Percentiles rank a stretch among this genome's conserved stretches.
These are phyloP conservation scores for Forsythia suspensa DNA, from an alignment of 257 asterid species.

Conservation along the genomic window DNA sequence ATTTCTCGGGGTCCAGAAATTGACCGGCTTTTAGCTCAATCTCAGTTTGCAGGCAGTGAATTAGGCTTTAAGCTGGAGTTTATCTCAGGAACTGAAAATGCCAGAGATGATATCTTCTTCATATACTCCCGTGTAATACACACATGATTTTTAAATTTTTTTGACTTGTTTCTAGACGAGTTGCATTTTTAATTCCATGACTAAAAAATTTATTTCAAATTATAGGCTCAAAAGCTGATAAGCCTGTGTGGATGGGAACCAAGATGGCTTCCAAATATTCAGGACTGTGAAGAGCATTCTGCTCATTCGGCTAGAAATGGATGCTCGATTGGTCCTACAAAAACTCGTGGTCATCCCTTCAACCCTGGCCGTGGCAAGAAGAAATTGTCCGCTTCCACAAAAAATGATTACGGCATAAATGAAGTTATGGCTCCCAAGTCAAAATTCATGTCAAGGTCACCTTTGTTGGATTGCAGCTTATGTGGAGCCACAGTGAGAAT, in stretches of 20 bases:
- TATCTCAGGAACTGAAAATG: conserved; percentile 55
- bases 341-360: conserved; percentile 59
- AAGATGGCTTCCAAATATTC: conserved; percentile 98
- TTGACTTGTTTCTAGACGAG: conserved; percentile 1
- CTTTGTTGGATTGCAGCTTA: conserved; percentile 92
- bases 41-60: conserved; percentile 69
- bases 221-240: conserved; percentile 91
- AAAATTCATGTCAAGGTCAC: conserved; percentile 76
- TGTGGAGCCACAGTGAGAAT: conserved; percentile 97
- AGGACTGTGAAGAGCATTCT: conserved; percentile 98
- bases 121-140: conserved; percentile 77
- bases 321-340: conserved; percentile 77
- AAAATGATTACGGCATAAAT: conserved; percentile 42
- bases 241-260: conserved; percentile 99
- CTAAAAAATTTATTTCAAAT: conserved; percentile 14
- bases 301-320: conserved; percentile 97
- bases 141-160: conserved; percentile 15
- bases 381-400: conserved; percentile 66
- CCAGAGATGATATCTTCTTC: conserved; percentile 67
- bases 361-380: conserved; percentile 84
- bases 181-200: conserved; percentile 13
- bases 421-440: conserved; percentile 58
- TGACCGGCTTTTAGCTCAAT: conserved; percentile 79
- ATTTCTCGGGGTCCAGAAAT: conserved; percentile 74
- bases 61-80: conserved; percentile 70